Percentiles rank a stretch among this genome's conserved stretches.
Evolutionary conservation across 352 stramenopile genomes (phyloP).

Genomic region (Hyphochytrium catenoides): DNA sequence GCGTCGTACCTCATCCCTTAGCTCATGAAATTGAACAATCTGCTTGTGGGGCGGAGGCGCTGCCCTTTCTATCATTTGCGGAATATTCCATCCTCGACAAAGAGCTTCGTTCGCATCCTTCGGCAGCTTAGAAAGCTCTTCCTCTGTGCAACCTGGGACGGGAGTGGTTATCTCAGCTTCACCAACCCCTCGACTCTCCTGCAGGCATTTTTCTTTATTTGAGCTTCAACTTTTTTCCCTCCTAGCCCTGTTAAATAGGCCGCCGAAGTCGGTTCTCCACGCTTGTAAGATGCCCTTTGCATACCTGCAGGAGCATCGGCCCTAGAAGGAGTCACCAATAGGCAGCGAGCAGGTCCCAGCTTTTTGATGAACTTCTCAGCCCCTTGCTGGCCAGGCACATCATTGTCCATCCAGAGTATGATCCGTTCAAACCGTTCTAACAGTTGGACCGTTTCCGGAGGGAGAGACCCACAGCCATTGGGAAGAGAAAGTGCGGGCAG

Average conservation of each 20-base stretch:
- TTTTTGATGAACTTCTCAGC: conserved; percentile 90
- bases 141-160: no score
- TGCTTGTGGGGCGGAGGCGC: conserved; percentile 66
- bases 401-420: conserved; percentile 98
- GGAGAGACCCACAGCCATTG: conserved; percentile 88
- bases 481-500: conserved; percentile 78
- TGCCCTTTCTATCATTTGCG: conserved; percentile 48
- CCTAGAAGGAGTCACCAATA: no score
- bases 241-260: no score
- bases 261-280: no score
- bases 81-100: conserved; percentile 57
- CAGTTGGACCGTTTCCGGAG: conserved; percentile 75
- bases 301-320: no score
- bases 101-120: conserved; percentile 99
- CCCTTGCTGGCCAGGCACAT: conserved; percentile 75
- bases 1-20: conserved; percentile 24
- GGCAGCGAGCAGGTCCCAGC: conserved; percentile 62
- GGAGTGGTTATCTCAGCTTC: no score
- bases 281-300: no score
- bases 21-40: conserved; percentile 76
- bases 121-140: conserved; percentile 16
- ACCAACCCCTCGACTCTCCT: no score
- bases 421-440: conserved; percentile 91
- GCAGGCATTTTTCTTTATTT: no score
- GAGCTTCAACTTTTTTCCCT: no score